Base-by-base conservation (phyloP, 2,329 filamentous ascomycete species). In the Dactylellina sp. region DNA sequence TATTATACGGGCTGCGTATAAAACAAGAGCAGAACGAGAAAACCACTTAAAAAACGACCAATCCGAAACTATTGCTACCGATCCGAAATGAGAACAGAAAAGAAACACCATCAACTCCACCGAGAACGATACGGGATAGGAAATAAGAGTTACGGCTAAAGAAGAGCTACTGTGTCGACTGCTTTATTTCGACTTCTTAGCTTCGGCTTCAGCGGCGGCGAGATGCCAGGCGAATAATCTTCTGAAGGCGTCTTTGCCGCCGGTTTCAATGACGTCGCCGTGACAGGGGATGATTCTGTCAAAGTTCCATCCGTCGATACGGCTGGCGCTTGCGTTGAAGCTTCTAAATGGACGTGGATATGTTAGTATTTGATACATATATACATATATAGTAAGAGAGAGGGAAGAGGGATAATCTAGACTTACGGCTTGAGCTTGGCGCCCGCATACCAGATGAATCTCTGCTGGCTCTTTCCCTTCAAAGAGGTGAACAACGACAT, bases 221-320 rank as follows among this genome's bases (percentile, higher is more conserved):
- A 75, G 35, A 60, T 75, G 62, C 71, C 71, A 75, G 11, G 71
- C 49, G 57, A 96, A 92, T 11, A 96, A 85, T 81, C 91, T 91
- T 78, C 86, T 83, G 77, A 94, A 96, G 14, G 91, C 84, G 9
- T 85, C 86, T 84, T 96, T 97, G 7, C 86, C 93, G 2, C 84
- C 86, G 0, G 80, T 85, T 80, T 95, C 89, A 76, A 98, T 88
- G 14, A 91, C 89, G 82, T 99, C 95, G 7, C 95, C 95, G 82
- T 99, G 95, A 80, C 94, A 98, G 0, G 94, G 93, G 71, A 99
- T 89, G 56, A 98, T 85, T 40, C 89, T 89, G 76, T 89, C 87
- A 80, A 97, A 97, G 70, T 94, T 89, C 94, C 94, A 99, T 62
- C 81, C 80, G 60, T 88, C 84, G 75, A 98, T 94, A 72, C 85